Base-by-base conservation (phyloP, 1,139 yeast species). In the Kazachstania sp. region DNA sequence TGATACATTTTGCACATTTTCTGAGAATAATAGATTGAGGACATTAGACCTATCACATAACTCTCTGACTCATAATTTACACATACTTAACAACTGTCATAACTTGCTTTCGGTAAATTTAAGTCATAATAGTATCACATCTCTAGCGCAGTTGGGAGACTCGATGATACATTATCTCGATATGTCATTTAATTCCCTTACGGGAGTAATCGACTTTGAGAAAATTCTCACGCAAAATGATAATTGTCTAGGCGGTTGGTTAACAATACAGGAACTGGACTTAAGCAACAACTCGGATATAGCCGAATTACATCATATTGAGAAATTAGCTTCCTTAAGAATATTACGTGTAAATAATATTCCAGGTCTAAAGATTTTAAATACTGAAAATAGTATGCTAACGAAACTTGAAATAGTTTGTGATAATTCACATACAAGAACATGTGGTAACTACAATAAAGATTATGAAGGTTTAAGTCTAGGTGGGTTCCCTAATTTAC, bases 41-140 rank as follows among this genome's bases (percentile, higher is more conserved):
- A 20, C 9, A 11, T 18, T 51, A 13, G 31, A 45, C 28, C 26
- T 51, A 6, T 42, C 48, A 2, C 20, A 45, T 36, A 47, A 47
- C 34, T 11, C 18, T 18, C 19, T 51, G 15, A 31, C 28, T 4
- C 11, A 34, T 1, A 53, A 53, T 45, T 47, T 58, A 16, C 50
- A 50, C 16, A 38, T 54, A 18, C 45, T 60, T n/a, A 41, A 47
- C 4, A 51, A 52, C 35, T 43, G 47, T 8, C 61, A 26, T 9
- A 32, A 56, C 46, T 49, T 60, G 29, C 48, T 52, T 31, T 40
- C 52, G 3, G 48, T 61, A 8, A 48, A 61, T 41, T 45, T 63
- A 16, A 57, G 65, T 3, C 40, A 50, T 32, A 61, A 62, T 45
- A 39, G 45, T 11, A 54, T 63, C 13, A 43, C 49, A 5, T 53